phyloP scores from a whole-genome alignment of 2,329 filamentous ascomycete species.

The Tolypocladium inflatum region DNA sequence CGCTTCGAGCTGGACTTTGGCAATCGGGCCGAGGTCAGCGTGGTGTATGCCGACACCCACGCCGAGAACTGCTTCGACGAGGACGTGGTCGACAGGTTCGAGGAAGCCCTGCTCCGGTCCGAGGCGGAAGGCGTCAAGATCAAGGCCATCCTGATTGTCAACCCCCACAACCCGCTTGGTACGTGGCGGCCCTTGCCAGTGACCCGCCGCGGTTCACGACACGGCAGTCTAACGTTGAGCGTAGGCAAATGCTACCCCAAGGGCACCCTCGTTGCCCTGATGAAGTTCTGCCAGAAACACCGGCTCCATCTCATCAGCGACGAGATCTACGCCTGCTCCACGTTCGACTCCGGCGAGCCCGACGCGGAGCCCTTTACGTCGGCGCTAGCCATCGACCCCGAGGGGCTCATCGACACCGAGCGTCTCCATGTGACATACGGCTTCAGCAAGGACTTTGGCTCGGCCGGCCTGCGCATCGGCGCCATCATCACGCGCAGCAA shows the following conservation, averaged over 20 bases:
- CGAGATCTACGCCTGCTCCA: constrained; percentile 47
- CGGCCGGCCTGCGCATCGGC: constrained; percentile 41
- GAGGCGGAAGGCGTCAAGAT: constrained; percentile 27
- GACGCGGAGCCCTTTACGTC: constrained; percentile 33
- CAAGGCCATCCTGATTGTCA: constrained; percentile 39
- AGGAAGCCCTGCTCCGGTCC: constrained; percentile 27
- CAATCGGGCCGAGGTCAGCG: constrained; percentile 27
- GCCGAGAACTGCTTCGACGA: constrained; percentile 34
- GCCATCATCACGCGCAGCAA: constrained; percentile 31
- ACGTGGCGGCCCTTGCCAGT: constrained; percentile 3
- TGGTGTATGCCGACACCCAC: constrained; percentile 35
- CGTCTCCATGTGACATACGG: constrained; percentile 41
- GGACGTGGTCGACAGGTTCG: constrained; percentile 32
- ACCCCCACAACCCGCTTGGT: constrained; percentile 44
- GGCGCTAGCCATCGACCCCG: constrained; percentile 33
- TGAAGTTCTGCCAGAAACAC: constrained; percentile 39
- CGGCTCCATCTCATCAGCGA: constrained; percentile 45
- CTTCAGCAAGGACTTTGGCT: constrained; percentile 41
- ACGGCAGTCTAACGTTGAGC: background rate
- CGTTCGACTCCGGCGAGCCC: constrained; percentile 28
- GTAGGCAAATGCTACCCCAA: constrained; percentile 31
- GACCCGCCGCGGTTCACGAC: background rate
- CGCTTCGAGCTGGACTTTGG: constrained; percentile 39
- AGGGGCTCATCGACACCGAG: constrained; percentile 32
- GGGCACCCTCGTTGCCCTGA: constrained; percentile 30